A percentile compares a stretch with the other conserved stretches of the same genome.
phyloP scores from a whole-genome alignment of 192 early-diverging fungal genomes.

The Pilaira anomala region DNA sequence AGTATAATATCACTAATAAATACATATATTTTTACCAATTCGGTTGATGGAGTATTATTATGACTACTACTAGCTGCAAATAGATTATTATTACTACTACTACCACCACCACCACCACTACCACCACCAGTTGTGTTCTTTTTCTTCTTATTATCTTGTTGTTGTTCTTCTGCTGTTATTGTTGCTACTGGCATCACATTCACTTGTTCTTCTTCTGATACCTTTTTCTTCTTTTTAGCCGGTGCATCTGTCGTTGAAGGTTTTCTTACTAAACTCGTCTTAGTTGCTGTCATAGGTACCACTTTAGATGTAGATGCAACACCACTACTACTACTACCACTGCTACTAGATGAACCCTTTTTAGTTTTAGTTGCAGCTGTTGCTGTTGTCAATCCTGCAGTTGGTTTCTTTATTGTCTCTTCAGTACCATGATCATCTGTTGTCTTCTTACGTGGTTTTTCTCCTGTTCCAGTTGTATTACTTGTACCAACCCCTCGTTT shows the following conservation, averaged over 20 bases:
- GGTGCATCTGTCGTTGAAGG: neutral
- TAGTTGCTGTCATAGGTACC: neutral
- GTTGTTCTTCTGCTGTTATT: too few relatives aligned
- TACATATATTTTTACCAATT: neutral
- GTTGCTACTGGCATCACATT: too few relatives aligned
- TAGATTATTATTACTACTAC: neutral
- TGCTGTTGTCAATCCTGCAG: neutral
- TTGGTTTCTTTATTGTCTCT: slow-evolving; percentile 1
- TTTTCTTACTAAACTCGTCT: neutral
- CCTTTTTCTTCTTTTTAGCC: neutral
- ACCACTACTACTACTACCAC: too few relatives aligned
- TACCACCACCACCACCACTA: neutral
- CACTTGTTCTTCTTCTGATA: neutral
- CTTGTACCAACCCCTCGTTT: too few relatives aligned
- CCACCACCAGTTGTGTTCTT: neutral
- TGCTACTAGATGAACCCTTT: neutral
- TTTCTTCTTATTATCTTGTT: neutral
- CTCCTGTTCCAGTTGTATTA: neutral
- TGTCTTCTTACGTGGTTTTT: slow-evolving; percentile 1
- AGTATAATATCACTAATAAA: neutral
- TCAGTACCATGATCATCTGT: neutral
- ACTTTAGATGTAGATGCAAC: neutral
- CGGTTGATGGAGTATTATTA: too few relatives aligned
- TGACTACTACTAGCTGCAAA: too few relatives aligned
- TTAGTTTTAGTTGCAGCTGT: neutral